phyloP scores from a whole-genome alignment of 2,329 filamentous ascomycete species.

The Trichoderma aggressivum region DNA sequence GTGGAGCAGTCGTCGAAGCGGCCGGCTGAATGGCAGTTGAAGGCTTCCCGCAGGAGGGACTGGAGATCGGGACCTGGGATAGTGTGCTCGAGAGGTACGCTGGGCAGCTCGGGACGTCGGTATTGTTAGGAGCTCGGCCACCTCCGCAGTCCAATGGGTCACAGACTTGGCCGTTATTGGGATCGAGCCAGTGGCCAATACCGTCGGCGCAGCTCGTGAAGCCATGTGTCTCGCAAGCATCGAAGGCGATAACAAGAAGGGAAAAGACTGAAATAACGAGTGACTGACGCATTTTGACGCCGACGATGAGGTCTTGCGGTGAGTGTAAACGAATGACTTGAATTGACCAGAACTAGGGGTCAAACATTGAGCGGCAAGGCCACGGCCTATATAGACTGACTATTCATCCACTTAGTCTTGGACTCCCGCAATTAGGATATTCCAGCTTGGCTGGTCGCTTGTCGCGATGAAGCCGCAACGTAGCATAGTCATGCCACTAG shows the following conservation, averaged over 20 bases:
- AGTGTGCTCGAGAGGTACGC: background rate
- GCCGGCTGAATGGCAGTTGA: background rate
- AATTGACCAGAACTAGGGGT: background rate
- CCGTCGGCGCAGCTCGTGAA: background rate
- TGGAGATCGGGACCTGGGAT: background rate
- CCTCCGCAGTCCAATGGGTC: background rate
- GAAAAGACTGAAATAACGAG: background rate
- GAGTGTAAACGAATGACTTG: background rate
- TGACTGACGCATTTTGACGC: background rate
- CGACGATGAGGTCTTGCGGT: background rate
- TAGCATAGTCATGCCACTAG: too few relatives aligned
- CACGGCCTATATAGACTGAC: background rate
- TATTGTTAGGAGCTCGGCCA: background rate
- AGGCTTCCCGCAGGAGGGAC: background rate
- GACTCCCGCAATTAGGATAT: too few relatives aligned
- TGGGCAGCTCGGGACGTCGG: background rate
- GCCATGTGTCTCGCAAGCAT: background rate
- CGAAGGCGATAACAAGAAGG: background rate
- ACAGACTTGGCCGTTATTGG: background rate
- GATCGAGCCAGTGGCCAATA: background rate
- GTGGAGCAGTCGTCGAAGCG: background rate
- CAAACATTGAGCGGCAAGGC: background rate
- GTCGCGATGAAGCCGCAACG: too few relatives aligned
- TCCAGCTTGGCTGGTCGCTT: too few relatives aligned
- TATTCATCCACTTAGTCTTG: too few relatives aligned